phyloP scores from a whole-genome alignment of 2,329 filamentous ascomycete genomes.

The Stachybotrys chartarum region DNA sequence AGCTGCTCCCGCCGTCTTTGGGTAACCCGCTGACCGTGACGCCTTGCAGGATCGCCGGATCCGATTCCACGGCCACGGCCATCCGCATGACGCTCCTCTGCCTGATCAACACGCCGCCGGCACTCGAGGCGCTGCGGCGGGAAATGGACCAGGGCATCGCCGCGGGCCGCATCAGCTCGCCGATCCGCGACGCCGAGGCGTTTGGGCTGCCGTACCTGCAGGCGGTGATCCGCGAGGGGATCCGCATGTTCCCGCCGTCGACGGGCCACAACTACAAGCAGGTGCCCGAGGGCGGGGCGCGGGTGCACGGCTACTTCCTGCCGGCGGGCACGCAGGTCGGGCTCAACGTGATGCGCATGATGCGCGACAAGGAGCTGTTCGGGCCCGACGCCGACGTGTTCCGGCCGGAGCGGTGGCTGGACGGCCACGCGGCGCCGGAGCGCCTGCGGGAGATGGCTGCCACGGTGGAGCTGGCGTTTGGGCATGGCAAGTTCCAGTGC shows the following conservation, averaged over 20 bases:
- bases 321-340: constrained; percentile 46
- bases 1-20: neutral
- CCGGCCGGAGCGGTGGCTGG: constrained; percentile 48
- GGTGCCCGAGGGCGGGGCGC: constrained; percentile 43
- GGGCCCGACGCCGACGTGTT: constrained; percentile 44
- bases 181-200: constrained; percentile 37
- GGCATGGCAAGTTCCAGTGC: constrained; percentile 36
- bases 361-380: constrained; percentile 39
- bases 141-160: constrained; percentile 42
- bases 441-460: constrained; percentile 25
- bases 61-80: constrained; percentile 50
- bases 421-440: constrained; percentile 15
- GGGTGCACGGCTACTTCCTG: constrained; percentile 42
- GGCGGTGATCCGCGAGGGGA: constrained; percentile 48
- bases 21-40: neutral
- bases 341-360: constrained; percentile 47
- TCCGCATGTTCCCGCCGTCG: constrained; percentile 49
- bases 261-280: constrained; percentile 45
- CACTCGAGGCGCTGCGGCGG: constrained; percentile 29
- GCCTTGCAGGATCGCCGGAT: constrained; percentile 43
- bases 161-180: constrained; percentile 22
- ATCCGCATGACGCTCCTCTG: constrained; percentile 45
- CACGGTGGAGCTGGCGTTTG: constrained; percentile 36
- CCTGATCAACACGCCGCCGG: constrained; percentile 35
- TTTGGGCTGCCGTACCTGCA: constrained; percentile 47